Evolutionary conservation across 2,329 filamentous ascomycete genomes (phyloP).

Genomic region (Monosporascus cannonballus): DNA sequence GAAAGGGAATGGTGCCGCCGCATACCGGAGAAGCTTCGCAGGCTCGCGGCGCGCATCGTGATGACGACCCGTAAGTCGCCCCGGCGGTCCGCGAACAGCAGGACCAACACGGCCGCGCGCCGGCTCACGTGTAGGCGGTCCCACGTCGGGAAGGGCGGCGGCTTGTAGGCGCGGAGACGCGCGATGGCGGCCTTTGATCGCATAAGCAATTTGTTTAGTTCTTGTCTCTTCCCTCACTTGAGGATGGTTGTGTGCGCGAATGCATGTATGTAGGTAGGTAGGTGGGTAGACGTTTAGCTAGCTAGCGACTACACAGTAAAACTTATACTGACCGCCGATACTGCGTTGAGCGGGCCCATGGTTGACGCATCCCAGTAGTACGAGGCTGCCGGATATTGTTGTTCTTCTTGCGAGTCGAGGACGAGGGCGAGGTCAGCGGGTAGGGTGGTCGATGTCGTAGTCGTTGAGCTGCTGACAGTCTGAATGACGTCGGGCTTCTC

Average conservation of each 20-base stretch:
- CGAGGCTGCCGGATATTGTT: conserved; percentile 25
- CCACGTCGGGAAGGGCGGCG: conserved; percentile 57
- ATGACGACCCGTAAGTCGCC: conserved; percentile 72
- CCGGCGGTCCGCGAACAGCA: conserved; percentile 77
- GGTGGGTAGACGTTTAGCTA: background rate
- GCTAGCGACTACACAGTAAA: conserved; percentile 4
- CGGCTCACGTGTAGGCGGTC: conserved; percentile 55
- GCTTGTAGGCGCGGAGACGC: conserved; percentile 53
- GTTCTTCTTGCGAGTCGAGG: conserved; percentile 11
- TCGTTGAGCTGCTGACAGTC: conserved; percentile 14
- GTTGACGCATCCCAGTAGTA: conserved; percentile 52
- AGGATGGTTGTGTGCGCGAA: background rate
- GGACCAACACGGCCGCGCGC: conserved; percentile 79
- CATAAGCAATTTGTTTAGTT: conserved; percentile 22
- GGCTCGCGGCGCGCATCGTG: conserved; percentile 58
- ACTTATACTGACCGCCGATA: conserved; percentile 44
- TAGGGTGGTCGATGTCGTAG: conserved; percentile 9
- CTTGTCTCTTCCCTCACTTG: background rate
- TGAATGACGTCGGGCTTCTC: conserved; percentile 19
- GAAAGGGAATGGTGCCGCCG: background rate
- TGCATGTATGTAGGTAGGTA: conserved; percentile 1
- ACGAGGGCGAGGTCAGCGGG: conserved; percentile 21
- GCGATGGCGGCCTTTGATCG: conserved; percentile 49
- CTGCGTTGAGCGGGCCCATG: conserved; percentile 51
- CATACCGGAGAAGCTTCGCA: conserved; percentile 62